Evolutionary conservation across 2,329 filamentous ascomycete species (phyloP), one percentile per base, ranked within the genome.

Genomic region (Fusarium torreyae): DNA sequence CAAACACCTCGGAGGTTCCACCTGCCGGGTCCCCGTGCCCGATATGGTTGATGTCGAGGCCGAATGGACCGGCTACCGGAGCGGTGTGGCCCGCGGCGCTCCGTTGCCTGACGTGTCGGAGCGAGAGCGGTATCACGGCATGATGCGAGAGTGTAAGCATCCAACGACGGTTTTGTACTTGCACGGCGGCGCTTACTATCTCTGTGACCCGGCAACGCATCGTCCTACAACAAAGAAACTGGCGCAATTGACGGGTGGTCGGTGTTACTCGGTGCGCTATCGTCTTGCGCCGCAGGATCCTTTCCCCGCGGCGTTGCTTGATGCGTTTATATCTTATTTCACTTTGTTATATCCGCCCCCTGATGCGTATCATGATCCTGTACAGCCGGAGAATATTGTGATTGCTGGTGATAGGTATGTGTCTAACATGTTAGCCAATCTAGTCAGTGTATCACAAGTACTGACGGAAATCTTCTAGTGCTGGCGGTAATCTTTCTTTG

Each of bases 11-110:
- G 75, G 62, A 42, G 45, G 61, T 33, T 28, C 63, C 50, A 15
- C 58, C 59, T 53, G 42, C 48, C 67, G 34, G 40, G 46, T 75
- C 14, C 60, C 64, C n/a, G 62, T 87, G 62, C 89, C 91, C 2
- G 85, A 85, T 0, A 75, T 89, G 1, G 77, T 80, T 3, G 80
- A 87, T 18, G 84, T 93, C 7, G 87, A 93, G 76, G 91, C 88
- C 24, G 92, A 95, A 77, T 94, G 92, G 92, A 92, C 90, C 5
- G 91, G 91, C 0, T 91, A 91, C 77, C 84, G 92, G 24, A 82
- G 85, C 2, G 82, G 76, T 36, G 91, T 85, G 6, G 79, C 80
- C 4, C 75, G 80, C 20, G 80, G 86, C 4, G 83, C 87, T 18
- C 76, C 78, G 6, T 81, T 88, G 64, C 89, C 89, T 2, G 73